These are phyloP conservation scores for Leccinum pellstonianum DNA, from an alignment of 768 basidiomycete species.

Conservation along the genomic window DNA sequence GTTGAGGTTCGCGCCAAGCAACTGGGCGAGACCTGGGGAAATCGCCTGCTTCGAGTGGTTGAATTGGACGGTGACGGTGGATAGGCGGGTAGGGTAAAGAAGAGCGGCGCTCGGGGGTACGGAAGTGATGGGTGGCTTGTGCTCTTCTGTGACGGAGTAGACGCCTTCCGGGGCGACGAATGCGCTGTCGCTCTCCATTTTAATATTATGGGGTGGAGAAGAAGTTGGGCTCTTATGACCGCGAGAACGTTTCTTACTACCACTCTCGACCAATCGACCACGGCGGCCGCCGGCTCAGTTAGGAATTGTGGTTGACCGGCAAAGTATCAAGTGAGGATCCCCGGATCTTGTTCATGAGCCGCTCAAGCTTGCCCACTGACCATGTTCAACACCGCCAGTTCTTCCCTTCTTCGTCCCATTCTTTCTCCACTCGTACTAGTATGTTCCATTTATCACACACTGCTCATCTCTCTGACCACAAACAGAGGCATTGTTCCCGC, in stretches of 20 bases:
- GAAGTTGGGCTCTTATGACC: conserved; percentile 6
- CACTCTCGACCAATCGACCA: not conserved
- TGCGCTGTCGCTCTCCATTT: conserved; percentile 79
- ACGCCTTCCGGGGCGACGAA: conserved; percentile 91
- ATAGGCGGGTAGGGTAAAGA: conserved; percentile 60
- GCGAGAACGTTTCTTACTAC: conserved; percentile 14
- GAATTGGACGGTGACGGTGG: conserved; percentile 61
- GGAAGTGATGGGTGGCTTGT: conserved; percentile 59
- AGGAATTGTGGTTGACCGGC: conserved; percentile 8
- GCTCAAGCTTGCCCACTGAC: conserved; percentile 15
- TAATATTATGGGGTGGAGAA: conserved; percentile 6
- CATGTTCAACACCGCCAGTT: conserved; percentile 19
- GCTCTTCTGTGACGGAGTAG: conserved; percentile 84
- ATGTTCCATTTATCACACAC: conserved; percentile 3
- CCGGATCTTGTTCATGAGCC: conserved; percentile 29
- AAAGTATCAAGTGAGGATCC: conserved; percentile 4
- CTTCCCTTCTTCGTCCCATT: conserved; percentile 19
- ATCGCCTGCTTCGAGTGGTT: conserved; percentile 52
- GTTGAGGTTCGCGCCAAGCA: conserved; percentile 56
- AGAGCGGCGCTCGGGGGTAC: conserved; percentile 35
- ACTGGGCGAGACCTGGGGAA: conserved; percentile 62
- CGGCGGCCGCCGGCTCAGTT: not conserved
- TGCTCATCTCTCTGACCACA: not conserved
- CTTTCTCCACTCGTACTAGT: conserved; percentile 14
- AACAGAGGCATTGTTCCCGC: conserved; percentile 8